A percentile compares a stretch with the other conserved stretches of the same genome.
Evolutionary conservation across 1,139 yeast genomes (phyloP).

Genomic region (Eremothecium coryli): DNA sequence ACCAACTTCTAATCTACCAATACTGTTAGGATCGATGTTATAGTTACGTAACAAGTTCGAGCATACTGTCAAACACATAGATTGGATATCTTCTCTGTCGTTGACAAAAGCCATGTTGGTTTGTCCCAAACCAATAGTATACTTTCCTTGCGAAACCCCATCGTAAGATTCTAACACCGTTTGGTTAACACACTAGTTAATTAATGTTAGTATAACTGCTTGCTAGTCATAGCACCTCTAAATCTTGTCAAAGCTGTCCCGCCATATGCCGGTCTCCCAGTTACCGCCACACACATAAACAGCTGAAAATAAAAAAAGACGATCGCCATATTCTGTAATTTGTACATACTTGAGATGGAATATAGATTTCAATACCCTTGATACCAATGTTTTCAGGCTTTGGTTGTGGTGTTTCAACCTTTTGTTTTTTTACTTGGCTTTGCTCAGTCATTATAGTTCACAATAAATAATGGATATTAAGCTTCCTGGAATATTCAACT

Average conservation of each 20-base stretch:
- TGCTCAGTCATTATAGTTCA: slow-evolving; percentile 24
- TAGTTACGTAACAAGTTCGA: slow-evolving; percentile 70
- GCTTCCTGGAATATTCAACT: too few species aligned
- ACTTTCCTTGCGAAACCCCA: slow-evolving; percentile 86
- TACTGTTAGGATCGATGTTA: slow-evolving; percentile 65
- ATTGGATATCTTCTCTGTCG: slow-evolving; percentile 95
- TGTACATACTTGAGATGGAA: slow-evolving; percentile 58
- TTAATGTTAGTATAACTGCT: slow-evolving; percentile 1
- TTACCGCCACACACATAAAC: not conserved
- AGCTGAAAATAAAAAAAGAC: slow-evolving; percentile 3
- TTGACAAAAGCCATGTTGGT: slow-evolving; percentile 96
- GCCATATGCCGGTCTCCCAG: slow-evolving; percentile 6
- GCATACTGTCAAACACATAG: slow-evolving; percentile 77
- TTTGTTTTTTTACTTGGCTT: slow-evolving; percentile 27
- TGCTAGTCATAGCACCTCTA: not conserved
- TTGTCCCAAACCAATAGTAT: slow-evolving; percentile 97
- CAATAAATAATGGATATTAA: too few species aligned
- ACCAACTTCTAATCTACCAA: slow-evolving; percentile 97
- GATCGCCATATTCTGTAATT: not conserved
- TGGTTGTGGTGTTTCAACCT: slow-evolving; percentile 20
- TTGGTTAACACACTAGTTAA: slow-evolving; percentile 66
- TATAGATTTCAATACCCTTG: slow-evolving; percentile 87
- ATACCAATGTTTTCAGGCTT: slow-evolving; percentile 81
- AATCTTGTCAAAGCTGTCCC: too few species aligned
- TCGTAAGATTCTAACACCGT: slow-evolving; percentile 77